These are phyloP conservation scores for Amphicarpaea edgeworthii DNA, from an alignment of 306 rosid genomes.

Conservation along the genomic window DNA sequence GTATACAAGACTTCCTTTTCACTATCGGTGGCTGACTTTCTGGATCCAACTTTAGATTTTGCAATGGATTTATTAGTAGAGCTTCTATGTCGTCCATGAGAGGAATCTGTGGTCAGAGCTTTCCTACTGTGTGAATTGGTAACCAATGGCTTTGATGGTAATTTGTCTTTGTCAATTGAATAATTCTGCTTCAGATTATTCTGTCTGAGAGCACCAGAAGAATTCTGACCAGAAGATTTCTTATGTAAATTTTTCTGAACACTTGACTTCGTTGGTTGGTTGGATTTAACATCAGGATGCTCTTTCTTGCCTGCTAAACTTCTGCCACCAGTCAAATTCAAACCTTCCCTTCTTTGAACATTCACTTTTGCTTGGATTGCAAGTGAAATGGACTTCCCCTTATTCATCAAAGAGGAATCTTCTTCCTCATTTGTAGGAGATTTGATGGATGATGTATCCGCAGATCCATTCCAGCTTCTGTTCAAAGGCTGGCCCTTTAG, in stretches of 20 bases:
- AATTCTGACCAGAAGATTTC: conserved; percentile 56
- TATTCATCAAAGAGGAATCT: conserved; percentile 55
- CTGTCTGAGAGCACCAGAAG: conserved; percentile 74
- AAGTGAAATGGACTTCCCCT: conserved; percentile 88
- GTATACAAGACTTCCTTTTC: conserved; percentile 75
- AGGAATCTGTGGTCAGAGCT: conserved; percentile 57
- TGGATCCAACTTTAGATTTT: conserved; percentile 67
- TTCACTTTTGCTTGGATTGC: conserved; percentile 98
- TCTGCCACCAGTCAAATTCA: conserved; percentile 61
- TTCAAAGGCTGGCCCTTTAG: conserved; percentile 86
- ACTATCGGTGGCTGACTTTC: conserved; percentile 68
- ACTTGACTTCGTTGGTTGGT: conserved; percentile 56
- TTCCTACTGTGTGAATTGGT: conserved; percentile 66
- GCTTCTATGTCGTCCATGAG: conserved; percentile 71
- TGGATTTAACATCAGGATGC: conserved; percentile 66
- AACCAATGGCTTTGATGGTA: conserved; percentile 66
- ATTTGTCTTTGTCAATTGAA: conserved; percentile 63
- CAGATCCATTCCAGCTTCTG: conserved; percentile 92
- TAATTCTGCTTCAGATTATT: conserved; percentile 89
- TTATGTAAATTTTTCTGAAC: conserved; percentile 63
- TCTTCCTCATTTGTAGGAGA: conserved; percentile 60
- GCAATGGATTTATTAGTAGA: conserved; percentile 57
- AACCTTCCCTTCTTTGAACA: conserved; percentile 90
- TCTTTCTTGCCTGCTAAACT: conserved; percentile 62
- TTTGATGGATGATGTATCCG: conserved; percentile 57